Evolutionary conservation across 768 basidiomycete genomes (phyloP), one percentile per base, ranked within the genome.

Genomic region (Gelatoporia subvermispora): DNA sequence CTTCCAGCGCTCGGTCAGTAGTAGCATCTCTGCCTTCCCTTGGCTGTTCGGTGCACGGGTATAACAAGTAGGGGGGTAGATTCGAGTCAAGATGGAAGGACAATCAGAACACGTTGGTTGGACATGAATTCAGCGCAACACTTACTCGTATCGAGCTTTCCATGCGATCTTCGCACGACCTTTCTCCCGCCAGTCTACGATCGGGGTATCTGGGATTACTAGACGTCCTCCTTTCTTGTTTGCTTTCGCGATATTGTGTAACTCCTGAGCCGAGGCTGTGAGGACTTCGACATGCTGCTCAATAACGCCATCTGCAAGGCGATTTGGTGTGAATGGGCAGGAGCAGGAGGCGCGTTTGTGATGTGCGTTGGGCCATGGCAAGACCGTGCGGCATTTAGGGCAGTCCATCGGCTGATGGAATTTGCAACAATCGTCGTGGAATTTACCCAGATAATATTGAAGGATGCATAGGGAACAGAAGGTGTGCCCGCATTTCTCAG

Each of bases 321-420:
- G 72, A 64, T 82, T 84, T 22, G 81, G 81, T 41, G 76, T 72
- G 64, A 85, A 84, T 0, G 82, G 84, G 51, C 81, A 82, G 16
- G 77, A 75, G 52, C 68, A 66, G 34, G 67, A 61, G 39, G 69
- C 61, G 23, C 81, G 77, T 28, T 68, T 64, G 43, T 60, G 65
- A 60, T 84, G 76, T 35, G 76, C 74, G 13, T 78, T 78, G 45
- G 72, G 68, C 43, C 71, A 38, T 28, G 51, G 71, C 49, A 85
- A 66, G 35, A 70, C 49, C 47, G 72, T 74, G 57, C 81, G 81
- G 63, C 84, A 85, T 49, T 84, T 72, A 31, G 84, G 84, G 62
- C 82, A 85, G 54, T 81, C 78, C 37, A 85, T 79, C 11, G 74
- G 61, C 56, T 82, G 78, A 52, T 84, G 84, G 84, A 84, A 87